phyloP scores from a whole-genome alignment of 768 basidiomycete genomes.

The Chalciporus sphaerocephalus region DNA sequence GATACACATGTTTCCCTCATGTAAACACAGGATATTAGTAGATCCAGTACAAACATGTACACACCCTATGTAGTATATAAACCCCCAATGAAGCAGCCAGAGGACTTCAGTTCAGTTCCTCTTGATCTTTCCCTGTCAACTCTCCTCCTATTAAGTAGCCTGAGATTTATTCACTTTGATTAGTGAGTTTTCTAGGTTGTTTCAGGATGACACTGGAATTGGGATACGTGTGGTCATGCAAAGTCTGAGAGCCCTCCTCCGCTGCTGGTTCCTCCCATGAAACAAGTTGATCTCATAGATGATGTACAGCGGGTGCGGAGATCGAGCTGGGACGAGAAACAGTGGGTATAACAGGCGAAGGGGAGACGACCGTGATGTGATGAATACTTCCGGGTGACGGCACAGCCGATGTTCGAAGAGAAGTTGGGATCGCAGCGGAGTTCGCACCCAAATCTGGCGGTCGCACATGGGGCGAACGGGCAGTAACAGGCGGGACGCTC shows the following conservation, averaged over 20 bases:
- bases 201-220: neutral
- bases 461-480: neutral
- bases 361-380: slow-evolving; percentile 17
- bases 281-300: neutral
- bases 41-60: too few species aligned
- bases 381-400: neutral
- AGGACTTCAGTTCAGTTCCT: too few species aligned
- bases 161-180: too few species aligned
- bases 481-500: neutral
- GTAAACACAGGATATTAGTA: too few species aligned
- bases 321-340: slow-evolving; percentile 3
- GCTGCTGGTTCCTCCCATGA: neutral
- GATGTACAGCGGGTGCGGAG: neutral
- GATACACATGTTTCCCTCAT: too few species aligned
- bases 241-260: slow-evolving; percentile 16
- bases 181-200: too few species aligned
- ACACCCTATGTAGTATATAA: too few species aligned
- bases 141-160: too few species aligned
- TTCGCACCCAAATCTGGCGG: neutral
- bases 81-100: too few species aligned
- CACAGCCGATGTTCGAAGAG: slow-evolving; percentile 2
- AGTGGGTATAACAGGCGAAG: slow-evolving; percentile 10
- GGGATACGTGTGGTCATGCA: slow-evolving; percentile 9
- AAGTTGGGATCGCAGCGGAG: neutral
- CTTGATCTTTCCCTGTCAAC: too few species aligned